Percentiles rank a stretch among this genome's conserved stretches.
These are phyloP conservation scores for Asclepias syriaca DNA, from an alignment of 257 asterid species.

Conservation along the genomic window DNA sequence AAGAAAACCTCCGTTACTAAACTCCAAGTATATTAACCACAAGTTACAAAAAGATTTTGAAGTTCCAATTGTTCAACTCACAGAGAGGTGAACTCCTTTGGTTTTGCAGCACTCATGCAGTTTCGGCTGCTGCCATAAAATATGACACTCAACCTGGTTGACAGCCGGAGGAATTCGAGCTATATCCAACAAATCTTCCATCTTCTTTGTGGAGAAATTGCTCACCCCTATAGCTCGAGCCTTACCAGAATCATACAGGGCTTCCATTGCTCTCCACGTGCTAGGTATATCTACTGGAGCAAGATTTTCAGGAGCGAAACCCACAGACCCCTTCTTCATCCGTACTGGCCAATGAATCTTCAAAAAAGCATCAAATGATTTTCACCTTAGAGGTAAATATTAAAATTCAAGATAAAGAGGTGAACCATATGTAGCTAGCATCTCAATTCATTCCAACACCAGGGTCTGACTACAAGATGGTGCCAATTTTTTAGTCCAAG, in stretches of 20 bases:
- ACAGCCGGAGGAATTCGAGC: conserved; percentile 63
- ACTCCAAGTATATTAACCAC: too few species aligned
- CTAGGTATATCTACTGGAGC: conserved; percentile 39
- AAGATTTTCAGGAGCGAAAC: conserved; percentile 31
- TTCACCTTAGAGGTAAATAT: neutral
- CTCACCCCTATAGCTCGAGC: conserved; percentile 61
- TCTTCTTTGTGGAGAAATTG: conserved; percentile 55
- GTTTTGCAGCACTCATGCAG: conserved; percentile 42
- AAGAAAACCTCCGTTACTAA: too few species aligned
- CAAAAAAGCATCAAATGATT: neutral
- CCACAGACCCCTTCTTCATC: conserved; percentile 40
- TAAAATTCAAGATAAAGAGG: conserved; percentile 1
- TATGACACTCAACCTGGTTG: conserved; percentile 67
- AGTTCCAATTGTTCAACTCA: conserved; percentile 22
- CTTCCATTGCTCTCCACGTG: conserved; percentile 70
- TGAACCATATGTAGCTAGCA: neutral
- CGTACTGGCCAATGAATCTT: conserved; percentile 68
- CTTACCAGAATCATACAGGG: conserved; percentile 45
- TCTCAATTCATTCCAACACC: neutral
- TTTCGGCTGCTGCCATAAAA: conserved; percentile 55
- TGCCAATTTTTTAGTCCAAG: too few species aligned
- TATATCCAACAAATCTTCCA: conserved; percentile 32
- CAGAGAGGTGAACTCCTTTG: conserved; percentile 56
- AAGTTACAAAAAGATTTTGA: neutral
- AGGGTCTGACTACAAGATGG: neutral